A percentile compares a stretch with the other conserved stretches of the same genome.
These are phyloP conservation scores for Nicotiana obtusifolia DNA, from an alignment of 257 asterid species.

Conservation along the genomic window DNA sequence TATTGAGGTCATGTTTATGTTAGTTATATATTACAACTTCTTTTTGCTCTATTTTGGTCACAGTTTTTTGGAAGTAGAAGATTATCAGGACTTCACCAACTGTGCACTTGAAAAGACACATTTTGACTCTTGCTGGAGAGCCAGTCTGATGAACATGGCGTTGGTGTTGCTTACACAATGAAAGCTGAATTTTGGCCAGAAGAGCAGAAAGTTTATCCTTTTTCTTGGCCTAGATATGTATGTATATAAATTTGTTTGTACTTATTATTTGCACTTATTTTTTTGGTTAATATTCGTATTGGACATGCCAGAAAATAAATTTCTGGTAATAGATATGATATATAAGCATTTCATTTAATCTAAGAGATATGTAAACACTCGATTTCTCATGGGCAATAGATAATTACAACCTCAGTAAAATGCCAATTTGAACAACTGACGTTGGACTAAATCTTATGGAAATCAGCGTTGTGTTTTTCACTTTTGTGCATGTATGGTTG, in stretches of 20 bases:
- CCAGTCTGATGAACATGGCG: neutral
- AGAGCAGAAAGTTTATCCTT: neutral
- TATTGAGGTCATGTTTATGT: neutral
- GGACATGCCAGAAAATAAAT: neutral
- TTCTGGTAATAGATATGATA: neutral
- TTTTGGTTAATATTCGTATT: neutral
- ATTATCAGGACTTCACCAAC: neutral
- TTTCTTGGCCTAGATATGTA: neutral
- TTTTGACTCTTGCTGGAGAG: neutral
- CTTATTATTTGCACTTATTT: neutral
- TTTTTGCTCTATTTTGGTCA: neutral
- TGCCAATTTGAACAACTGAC: too few relatives aligned
- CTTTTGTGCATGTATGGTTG: too few relatives aligned
- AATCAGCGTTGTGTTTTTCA: too few relatives aligned
- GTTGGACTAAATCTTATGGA: neutral
- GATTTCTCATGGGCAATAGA: neutral
- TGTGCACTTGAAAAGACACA: neutral
- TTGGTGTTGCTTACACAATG: neutral
- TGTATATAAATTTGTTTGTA: neutral
- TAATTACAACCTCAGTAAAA: neutral
- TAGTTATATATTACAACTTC: neutral
- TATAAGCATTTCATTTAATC: neutral
- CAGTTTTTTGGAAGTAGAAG: neutral
- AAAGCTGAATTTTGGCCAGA: neutral
- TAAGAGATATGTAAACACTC: neutral